These are phyloP conservation scores for Breynia disticha DNA, from an alignment of 441 rosid species.

Conservation along the genomic window DNA sequence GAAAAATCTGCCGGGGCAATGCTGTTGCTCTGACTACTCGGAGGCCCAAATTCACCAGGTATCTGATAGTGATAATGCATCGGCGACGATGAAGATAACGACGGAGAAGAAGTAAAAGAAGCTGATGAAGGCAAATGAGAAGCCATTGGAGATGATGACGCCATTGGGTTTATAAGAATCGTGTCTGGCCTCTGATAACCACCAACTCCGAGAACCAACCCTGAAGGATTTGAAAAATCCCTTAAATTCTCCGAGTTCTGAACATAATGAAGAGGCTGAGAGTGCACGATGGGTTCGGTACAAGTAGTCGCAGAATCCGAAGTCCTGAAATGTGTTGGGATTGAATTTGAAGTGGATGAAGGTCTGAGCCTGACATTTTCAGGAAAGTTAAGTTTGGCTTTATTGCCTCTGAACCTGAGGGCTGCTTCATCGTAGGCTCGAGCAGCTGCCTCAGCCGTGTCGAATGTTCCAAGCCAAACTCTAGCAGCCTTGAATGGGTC, in stretches of 20 bases:
- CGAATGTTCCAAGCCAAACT: too few relatives aligned
- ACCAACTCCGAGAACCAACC: constrained; percentile 19
- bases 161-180: constrained; percentile 26
- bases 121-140: constrained; percentile 14
- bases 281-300: constrained; percentile 13
- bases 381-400: too few relatives aligned
- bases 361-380: constrained; percentile 15
- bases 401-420: too few relatives aligned
- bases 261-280: constrained; percentile 12
- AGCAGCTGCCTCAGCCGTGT: too few relatives aligned
- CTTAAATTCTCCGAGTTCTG: constrained; percentile 1
- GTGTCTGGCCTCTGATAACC: constrained; percentile 19
- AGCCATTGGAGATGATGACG: constrained; percentile 23
- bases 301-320: constrained; percentile 27
- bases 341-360: constrained; percentile 18
- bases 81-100: constrained; percentile 14
- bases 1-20: constrained; percentile 12
- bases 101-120: constrained; percentile 6
- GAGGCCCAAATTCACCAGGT: constrained; percentile 18
- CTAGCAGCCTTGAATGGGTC: too few relatives aligned
- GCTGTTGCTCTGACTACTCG: constrained; percentile 14
- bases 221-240: constrained; percentile 8
- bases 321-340: constrained; percentile 22
- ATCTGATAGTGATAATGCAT: constrained; percentile 5
- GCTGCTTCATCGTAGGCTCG: too few relatives aligned